Evolutionary conservation across 2,329 filamentous ascomycete species (phyloP).

Genomic region (Talaromyces sp.): DNA sequence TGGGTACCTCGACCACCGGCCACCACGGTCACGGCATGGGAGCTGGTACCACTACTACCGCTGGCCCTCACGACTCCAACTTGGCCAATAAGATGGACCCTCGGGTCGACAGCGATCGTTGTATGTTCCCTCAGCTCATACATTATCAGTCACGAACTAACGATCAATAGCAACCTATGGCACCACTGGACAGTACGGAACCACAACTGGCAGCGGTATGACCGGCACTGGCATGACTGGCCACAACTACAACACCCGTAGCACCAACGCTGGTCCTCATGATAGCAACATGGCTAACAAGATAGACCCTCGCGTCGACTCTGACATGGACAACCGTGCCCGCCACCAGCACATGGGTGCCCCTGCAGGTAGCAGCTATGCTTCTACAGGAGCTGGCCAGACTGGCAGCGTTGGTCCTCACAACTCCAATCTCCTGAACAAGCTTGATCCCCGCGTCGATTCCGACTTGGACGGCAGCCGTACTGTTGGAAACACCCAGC

Average conservation of each 20-base stretch:
- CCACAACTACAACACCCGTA: slow-evolving; percentile 22
- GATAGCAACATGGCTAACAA: slow-evolving; percentile 34
- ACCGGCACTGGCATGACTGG: background rate
- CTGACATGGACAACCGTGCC: slow-evolving; percentile 22
- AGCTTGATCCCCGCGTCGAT: slow-evolving; percentile 55
- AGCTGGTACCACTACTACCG: slow-evolving; percentile 22
- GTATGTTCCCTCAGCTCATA: background rate
- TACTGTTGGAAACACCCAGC: slow-evolving; percentile 4
- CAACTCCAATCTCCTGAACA: slow-evolving; percentile 47
- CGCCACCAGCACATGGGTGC: slow-evolving; percentile 19
- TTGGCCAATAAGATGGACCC: slow-evolving; percentile 41
- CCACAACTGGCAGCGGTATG: background rate
- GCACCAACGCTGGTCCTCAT: slow-evolving; percentile 41
- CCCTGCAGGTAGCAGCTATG: slow-evolving; percentile 20
- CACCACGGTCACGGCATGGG: slow-evolving; percentile 29
- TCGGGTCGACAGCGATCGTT: slow-evolving; percentile 32
- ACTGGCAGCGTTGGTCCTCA: slow-evolving; percentile 43
- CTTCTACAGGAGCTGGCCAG: slow-evolving; percentile 17
- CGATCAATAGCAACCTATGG: slow-evolving; percentile 45
- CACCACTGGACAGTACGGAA: slow-evolving; percentile 13
- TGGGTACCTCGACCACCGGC: slow-evolving; percentile 33
- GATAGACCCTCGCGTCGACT: slow-evolving; percentile 45
- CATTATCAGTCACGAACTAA: slow-evolving; percentile 41
- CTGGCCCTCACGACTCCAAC: slow-evolving; percentile 40
- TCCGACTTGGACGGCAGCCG: slow-evolving; percentile 43